Evolutionary conservation across 768 basidiomycete genomes (phyloP).

Genomic region (Mycena polygramma): DNA sequence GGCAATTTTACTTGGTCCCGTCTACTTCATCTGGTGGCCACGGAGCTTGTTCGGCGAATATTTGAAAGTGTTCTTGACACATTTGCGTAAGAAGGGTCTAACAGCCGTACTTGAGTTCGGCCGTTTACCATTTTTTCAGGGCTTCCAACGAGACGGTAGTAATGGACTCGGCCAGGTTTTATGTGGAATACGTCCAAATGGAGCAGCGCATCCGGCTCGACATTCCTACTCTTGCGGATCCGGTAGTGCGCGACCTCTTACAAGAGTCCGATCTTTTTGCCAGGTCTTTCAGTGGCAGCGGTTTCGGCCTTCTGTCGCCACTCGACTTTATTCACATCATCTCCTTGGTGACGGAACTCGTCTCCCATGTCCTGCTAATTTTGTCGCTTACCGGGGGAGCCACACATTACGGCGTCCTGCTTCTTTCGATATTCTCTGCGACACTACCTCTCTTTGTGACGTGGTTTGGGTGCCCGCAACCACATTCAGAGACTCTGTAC

Average conservation of each 20-base stretch:
- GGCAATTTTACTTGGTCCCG: conserved; percentile 80
- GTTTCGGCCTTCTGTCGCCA: conserved; percentile 85
- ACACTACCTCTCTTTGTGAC: conserved; percentile 71
- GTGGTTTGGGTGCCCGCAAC: conserved; percentile 59
- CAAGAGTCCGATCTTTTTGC: conserved; percentile 90
- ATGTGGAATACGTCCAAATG: conserved; percentile 84
- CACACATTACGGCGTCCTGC: conserved; percentile 67
- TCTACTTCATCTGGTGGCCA: conserved; percentile 67
- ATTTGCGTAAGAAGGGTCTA: conserved; percentile 69
- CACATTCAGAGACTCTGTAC: conserved; percentile 58
- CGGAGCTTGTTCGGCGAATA: conserved; percentile 74
- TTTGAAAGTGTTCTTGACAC: conserved; percentile 77
- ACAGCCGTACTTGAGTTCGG: conserved; percentile 28
- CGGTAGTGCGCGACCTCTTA: conserved; percentile 80
- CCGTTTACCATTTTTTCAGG: conserved; percentile 51
- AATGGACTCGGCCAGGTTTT: conserved; percentile 78
- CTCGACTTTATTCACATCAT: conserved; percentile 84
- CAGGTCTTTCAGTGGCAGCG: conserved; percentile 81
- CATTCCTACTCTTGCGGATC: conserved; percentile 82
- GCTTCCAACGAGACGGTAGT: conserved; percentile 80
- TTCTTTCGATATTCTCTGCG: conserved; percentile 73
- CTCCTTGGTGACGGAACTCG: conserved; percentile 77
- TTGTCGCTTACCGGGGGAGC: conserved; percentile 71
- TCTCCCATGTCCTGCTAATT: conserved; percentile 79
- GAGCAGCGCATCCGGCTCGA: conserved; percentile 83